Base-by-base conservation (phyloP, 371 early-diverging fungal species). In the Homolaphlyctis polyrhiza region DNA sequence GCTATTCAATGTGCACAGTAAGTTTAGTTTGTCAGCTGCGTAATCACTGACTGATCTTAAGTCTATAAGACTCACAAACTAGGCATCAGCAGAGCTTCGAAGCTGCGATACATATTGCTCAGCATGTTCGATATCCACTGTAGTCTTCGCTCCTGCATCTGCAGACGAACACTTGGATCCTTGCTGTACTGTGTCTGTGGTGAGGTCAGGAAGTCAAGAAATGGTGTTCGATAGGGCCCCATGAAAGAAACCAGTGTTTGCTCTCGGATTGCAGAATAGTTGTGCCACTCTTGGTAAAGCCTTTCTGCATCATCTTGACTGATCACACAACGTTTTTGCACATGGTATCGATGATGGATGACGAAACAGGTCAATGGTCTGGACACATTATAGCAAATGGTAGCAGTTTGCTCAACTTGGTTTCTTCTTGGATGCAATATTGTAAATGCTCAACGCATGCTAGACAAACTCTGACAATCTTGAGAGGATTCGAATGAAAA, bases 221-320 rank as follows among this genome's bases (percentile, higher is more conserved):
- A 73, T 18, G 74, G 74, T 25, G 67, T 57, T 48, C 62, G 69
- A 6, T 60, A 58, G 11, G 54, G 49, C 0, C 74, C 74, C 70
- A 73, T 67, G 51, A 64, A 70, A 14, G 57, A 55, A 23, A 62
- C 65, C 16, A 70, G 1, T 8, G 32, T 32, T 66, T 70, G 43
- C 57, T 66, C 55, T 25, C 32, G 27, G 30, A 4, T 33, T 5
- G 3, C 25, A 2, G 35, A 59, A 18, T 66, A 64, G 11, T 5
- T 57, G 50, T 16, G 32, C 48, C 32, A 60, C 30, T 21, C 62
- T 28, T 51, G 4, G 28, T 14, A 62, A 28, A 66, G 25, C 62
- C 62, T 32, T n/a, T 66, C 36, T 61, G 59, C 28, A 61, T 67
- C 11, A 6, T 23, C 8, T 18, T 8, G 8, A 18, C 47, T 47